Evolutionary conservation across 78 protist species (phyloP), one percentile per base, ranked within the genome.

Genomic region (Dictyostelium citrinum): DNA sequence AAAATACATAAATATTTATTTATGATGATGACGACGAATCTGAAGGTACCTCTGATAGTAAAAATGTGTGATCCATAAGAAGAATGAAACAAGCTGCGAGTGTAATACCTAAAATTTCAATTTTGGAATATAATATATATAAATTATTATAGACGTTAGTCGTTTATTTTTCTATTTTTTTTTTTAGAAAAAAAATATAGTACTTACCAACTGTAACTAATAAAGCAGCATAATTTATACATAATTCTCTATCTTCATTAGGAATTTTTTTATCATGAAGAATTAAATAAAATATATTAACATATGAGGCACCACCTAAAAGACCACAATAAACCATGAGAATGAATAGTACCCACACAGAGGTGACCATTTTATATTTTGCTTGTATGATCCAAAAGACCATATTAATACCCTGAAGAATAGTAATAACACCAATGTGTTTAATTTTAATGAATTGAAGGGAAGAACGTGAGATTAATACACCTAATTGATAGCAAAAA

Each of bases 251-350:
- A 81, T 97, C 98, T 33, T 84, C 75, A n/a, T 95, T 68, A 12
- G 94, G 83, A n/a, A 90, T 81, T 17, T 81, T 81, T 71, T 61
- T 72, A 37, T 90, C 95, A 79, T 84, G 84, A 17, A 95, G 45
- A 37, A 95, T 55, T 17, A 83, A 43, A 51, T 91, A 84, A 49
- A 97, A 96, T 33, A 61, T 81, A 67, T 97, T 95, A 39, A 97
- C 98, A 67, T 96, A 97, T 0, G 85, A 76, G 1, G 96, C 96
- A n/a, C 98, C 98, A 29, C 98, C 98, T 58, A 97, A 74, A 2
- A 97, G 77, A 12, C 98, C 98, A 45, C 95, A 95, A 45, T 75
- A 96, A n/a, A 97, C 4, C 97, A 96, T 96, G 35, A 74, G 46
- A 37, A 51, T 55, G 9, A 96, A 81, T 1, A 75, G 91, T n/a